Percentiles rank a stretch among this genome's conserved stretches.
Evolutionary conservation across 768 basidiomycete genomes (phyloP).

Genomic region (Kwoniella botswanensis): DNA sequence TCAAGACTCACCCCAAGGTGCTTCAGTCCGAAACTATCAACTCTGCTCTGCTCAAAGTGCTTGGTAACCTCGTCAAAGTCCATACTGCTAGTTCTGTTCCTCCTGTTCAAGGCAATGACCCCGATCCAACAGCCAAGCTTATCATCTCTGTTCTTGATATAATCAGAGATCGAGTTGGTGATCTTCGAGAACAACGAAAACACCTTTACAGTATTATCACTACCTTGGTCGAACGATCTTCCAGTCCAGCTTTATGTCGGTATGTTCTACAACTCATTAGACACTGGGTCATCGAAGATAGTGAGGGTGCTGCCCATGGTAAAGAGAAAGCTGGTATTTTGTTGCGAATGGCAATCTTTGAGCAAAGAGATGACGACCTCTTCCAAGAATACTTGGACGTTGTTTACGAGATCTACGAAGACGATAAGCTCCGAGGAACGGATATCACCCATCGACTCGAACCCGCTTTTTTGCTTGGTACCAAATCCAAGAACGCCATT

Average conservation of each 20-base stretch:
- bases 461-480: constrained; percentile 89
- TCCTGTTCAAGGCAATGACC: constrained; percentile 57
- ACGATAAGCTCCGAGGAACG: constrained; percentile 80
- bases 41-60: constrained; percentile 75
- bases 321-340: constrained; percentile 92
- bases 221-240: constrained; percentile 86
- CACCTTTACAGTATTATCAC: constrained; percentile 77
- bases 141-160: constrained; percentile 79
- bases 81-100: constrained; percentile 67
- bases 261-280: constrained; percentile 84
- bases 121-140: constrained; percentile 65
- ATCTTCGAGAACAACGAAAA: constrained; percentile 83
- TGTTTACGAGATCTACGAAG: constrained; percentile 92
- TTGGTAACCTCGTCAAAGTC: constrained; percentile 84
- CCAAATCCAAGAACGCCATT: constrained; percentile 76
- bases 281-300: constrained; percentile 87
- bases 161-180: constrained; percentile 76
- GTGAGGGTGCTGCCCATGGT: constrained; percentile 56
- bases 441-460: constrained; percentile 93
- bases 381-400: constrained; percentile 84
- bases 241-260: constrained; percentile 74
- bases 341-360: constrained; percentile 84
- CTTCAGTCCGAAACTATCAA: constrained; percentile 74
- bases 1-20: constrained; percentile 77
- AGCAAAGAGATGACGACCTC: constrained; percentile 71